phyloP scores from a whole-genome alignment of 306 rosid species.

The Cajanus cajan region DNA sequence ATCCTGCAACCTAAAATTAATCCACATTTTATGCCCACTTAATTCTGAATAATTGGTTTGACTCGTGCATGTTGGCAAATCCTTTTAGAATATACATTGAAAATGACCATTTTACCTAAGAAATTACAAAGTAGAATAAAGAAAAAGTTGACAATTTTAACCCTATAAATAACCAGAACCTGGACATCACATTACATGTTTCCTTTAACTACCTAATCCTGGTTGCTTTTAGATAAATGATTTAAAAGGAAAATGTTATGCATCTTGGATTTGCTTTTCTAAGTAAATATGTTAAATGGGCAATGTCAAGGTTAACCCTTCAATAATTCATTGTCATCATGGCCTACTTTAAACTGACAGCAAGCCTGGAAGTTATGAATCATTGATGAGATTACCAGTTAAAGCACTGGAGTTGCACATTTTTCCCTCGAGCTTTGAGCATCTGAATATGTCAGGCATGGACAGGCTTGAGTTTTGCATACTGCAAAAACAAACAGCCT shows the following conservation, averaged over 20 bases:
- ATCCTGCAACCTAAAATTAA: background rate
- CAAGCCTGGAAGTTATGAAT: background rate
- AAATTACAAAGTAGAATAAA: too few relatives aligned
- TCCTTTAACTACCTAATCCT: background rate
- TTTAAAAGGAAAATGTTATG: background rate
- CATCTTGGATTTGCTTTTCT: background rate
- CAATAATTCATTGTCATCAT: background rate
- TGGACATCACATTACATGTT: background rate
- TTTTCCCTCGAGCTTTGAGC: constrained; percentile 66
- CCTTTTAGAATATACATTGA: background rate
- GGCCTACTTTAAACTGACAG: background rate
- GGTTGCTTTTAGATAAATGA: background rate
- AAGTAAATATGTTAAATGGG: background rate
- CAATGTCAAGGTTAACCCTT: background rate
- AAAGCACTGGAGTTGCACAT: constrained; percentile 81
- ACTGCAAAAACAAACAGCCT: constrained; percentile 55
- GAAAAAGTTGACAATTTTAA: too few relatives aligned
- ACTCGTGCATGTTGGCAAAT: background rate
- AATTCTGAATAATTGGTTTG: background rate
- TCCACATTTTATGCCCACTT: background rate
- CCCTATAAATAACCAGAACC: too few relatives aligned
- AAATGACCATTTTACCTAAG: background rate
- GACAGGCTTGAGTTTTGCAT: constrained; percentile 97
- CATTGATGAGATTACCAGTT: constrained; percentile 63
- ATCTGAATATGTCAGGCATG: constrained; percentile 80